These are phyloP conservation scores for Rheum nobile DNA, from an alignment of 148 eudicot genomes.

Conservation along the genomic window DNA sequence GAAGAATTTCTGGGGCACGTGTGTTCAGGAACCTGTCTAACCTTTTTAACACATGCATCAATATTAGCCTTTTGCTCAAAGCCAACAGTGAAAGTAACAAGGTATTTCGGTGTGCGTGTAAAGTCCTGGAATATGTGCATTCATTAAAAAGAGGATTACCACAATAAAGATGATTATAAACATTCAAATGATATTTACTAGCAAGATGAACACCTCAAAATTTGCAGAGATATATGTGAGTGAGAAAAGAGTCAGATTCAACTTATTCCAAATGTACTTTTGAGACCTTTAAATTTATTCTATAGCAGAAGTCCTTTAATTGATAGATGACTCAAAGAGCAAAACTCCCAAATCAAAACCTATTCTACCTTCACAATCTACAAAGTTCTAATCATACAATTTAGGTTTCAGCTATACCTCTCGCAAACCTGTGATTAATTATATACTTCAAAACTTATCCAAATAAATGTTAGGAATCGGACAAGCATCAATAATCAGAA, in stretches of 20 bases:
- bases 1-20: background rate
- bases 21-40: constrained; percentile 8
- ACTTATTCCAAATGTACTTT: background rate
- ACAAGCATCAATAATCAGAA: background rate
- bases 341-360: background rate
- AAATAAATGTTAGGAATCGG: background rate
- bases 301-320: background rate
- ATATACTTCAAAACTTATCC: background rate
- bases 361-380: background rate
- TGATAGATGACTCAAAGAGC: background rate
- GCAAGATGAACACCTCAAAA: background rate
- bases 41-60: constrained; percentile 76
- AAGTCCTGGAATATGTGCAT: constrained; percentile 42
- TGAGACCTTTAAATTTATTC: background rate
- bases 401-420: background rate
- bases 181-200: background rate
- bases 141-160: background rate
- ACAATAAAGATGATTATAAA: background rate
- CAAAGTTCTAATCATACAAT: background rate
- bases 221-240: background rate
- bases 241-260: background rate
- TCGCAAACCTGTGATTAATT: background rate
- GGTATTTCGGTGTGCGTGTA: constrained; percentile 44
- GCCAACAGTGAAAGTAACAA: constrained; percentile 81
- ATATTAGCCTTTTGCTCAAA: constrained; percentile 54